Evolutionary conservation across 306 rosid species (phyloP), one percentile per base, ranked within the genome.

Genomic region (Sesbania bispinosa): DNA sequence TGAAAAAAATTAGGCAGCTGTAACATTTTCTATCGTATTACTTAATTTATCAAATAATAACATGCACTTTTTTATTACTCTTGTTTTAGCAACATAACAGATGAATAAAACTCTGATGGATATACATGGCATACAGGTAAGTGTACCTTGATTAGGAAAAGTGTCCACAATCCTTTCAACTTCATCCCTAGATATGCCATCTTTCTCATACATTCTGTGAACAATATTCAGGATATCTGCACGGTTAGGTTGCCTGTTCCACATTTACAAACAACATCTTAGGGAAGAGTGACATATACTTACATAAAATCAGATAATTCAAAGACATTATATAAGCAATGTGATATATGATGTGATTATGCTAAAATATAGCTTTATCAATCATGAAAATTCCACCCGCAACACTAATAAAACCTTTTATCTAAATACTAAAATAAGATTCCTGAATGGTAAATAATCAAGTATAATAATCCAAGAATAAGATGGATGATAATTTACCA

Each of bases 141-240:
- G 64, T 20, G 30, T 81, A 88, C 98, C 98, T 90, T 94, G 98
- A 59, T 87, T 89, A 57, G 97, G 97, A 77, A 94, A 94, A 14
- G 80, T 77, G 60, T 86, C 74, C 81, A 90, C 98, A 57, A 94
- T 76, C 67, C 42, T 69, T 53, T 62, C 18, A 26, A 94, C 96
- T 64, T 90, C 94, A 69, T 82, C 87, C 78, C 67, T 88, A 41
- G 96, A 86, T 69, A 93, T 87, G 67, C 88, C 97, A 82, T 93
- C 98, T 82, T 85, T 90, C 82, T 84, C 90, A 52, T 93, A 90
- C 92, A 93, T 90, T 86, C 87, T 77, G 62, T 81, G 82, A 64
- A 93, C 92, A 58, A 93, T 88, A 77, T 88, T 93, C 86, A 90
- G 85, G 58, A 90, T 93, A 79, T 93, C 98, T 74, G 88, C 97